phyloP scores from a whole-genome alignment of 2,329 filamentous ascomycete species.

The Onygena corvina region DNA sequence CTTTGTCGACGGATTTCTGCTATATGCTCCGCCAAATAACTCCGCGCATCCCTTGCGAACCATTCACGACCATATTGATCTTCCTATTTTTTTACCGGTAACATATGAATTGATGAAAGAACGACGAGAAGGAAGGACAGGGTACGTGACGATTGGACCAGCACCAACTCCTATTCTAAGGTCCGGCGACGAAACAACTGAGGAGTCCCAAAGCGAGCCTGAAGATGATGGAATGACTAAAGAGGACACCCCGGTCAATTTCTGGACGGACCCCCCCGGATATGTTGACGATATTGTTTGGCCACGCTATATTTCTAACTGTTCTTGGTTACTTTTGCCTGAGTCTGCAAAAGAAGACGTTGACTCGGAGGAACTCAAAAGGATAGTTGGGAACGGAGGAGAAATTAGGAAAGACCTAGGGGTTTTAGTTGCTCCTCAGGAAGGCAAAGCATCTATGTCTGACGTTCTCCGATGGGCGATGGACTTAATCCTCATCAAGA shows the following conservation, averaged over 20 bases:
- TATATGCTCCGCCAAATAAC: conserved; percentile 48
- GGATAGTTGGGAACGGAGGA: conserved; percentile 24
- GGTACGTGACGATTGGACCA: conserved; percentile 38
- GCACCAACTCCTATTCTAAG: conserved; percentile 20
- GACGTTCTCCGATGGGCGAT: conserved; percentile 58
- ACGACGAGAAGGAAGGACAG: conserved; percentile 32
- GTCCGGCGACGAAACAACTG: background rate
- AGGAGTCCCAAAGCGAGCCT: conserved; percentile 6
- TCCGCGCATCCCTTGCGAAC: conserved; percentile 20
- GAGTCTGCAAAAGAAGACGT: conserved; percentile 37
- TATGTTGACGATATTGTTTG: conserved; percentile 93
- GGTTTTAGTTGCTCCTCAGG: conserved; percentile 37
- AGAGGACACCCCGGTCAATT: conserved; percentile 50
- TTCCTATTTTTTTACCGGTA: conserved; percentile 67
- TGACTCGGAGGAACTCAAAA: conserved; percentile 21
- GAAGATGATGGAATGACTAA: conserved; percentile 13
- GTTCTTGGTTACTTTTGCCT: conserved; percentile 64
- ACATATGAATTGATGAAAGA: conserved; percentile 41
- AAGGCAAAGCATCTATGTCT: conserved; percentile 48
- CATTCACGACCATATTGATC: conserved; percentile 44
- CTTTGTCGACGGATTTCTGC: conserved; percentile 77
- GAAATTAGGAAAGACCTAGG: conserved; percentile 37
- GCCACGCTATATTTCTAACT: conserved; percentile 79
- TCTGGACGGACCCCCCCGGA: conserved; percentile 87
- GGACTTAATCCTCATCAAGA: conserved; percentile 42